These are phyloP conservation scores for Alnus rubra DNA, from an alignment of 306 rosid genomes.

Conservation along the genomic window DNA sequence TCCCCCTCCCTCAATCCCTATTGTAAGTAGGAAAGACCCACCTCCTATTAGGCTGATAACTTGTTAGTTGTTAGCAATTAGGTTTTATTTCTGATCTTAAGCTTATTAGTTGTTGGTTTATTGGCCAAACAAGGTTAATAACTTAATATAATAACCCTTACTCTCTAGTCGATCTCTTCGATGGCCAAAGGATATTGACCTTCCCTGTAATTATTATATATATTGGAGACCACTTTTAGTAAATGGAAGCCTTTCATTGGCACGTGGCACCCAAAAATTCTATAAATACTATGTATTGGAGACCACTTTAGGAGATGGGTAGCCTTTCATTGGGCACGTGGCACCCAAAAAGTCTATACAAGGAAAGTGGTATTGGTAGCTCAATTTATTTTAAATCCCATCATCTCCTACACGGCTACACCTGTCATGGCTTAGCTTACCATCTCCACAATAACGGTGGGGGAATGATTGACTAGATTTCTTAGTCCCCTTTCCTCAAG, in stretches of 20 bases:
- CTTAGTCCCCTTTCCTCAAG: background rate
- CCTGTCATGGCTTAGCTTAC: background rate
- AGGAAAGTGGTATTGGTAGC: conserved; percentile 28
- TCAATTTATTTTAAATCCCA: background rate
- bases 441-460: background rate
- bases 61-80: no score
- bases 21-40: no score
- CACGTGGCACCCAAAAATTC: no score
- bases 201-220: no score
- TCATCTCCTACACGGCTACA: no score
- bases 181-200: background rate
- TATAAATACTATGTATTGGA: background rate
- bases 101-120: no score
- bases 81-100: no score
- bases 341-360: conserved; percentile 7
- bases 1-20: no score
- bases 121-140: background rate
- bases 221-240: no score
- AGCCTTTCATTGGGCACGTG: background rate
- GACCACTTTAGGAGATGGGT: conserved; percentile 34
- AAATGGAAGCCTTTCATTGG: no score
- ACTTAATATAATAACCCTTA: background rate
- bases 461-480: background rate
- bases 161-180: no score
- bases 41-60: no score